These are phyloP conservation scores for Aspergillus melleus DNA, from an alignment of 2,329 filamentous ascomycete genomes.

Conservation along the genomic window DNA sequence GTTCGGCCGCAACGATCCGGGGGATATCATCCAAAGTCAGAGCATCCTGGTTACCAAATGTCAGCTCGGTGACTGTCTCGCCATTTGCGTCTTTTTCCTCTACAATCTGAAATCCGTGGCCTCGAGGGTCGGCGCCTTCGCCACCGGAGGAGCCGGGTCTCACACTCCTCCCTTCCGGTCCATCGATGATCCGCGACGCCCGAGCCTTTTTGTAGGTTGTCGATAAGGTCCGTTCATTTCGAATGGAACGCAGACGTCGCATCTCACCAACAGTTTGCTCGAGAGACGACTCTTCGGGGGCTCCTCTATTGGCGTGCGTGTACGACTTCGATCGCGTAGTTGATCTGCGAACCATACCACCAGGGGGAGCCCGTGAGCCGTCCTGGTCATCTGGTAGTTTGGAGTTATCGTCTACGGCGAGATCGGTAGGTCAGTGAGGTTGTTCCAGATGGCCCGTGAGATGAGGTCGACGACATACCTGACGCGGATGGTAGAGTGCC, in stretches of 20 bases:
- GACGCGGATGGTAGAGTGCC: conserved; percentile 75
- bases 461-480: conserved; percentile 44
- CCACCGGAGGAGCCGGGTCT: conserved; percentile 72
- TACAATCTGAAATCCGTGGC: conserved; percentile 71
- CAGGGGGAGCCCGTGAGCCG: conserved; percentile 57
- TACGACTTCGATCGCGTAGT: conserved; percentile 75
- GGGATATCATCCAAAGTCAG: conserved; percentile 95
- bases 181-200: conserved; percentile 89
- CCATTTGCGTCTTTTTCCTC: conserved; percentile 72
- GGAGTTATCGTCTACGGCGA: conserved; percentile 63
- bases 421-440: conserved; percentile 6
- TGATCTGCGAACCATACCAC: conserved; percentile 55
- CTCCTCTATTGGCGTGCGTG: conserved; percentile 61
- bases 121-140: conserved; percentile 53
- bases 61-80: conserved; percentile 72
- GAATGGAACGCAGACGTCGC: conserved; percentile 83
- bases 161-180: conserved; percentile 67
- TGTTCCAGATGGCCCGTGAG: background rate
- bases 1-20: conserved; percentile 90
- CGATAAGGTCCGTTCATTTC: conserved; percentile 90
- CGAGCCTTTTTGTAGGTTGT: conserved; percentile 89
- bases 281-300: conserved; percentile 69
- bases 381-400: conserved; percentile 67
- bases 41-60: conserved; percentile 86
- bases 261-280: conserved; percentile 97